These are phyloP conservation scores for Fusarium bulbicola DNA, from an alignment of 2,329 filamentous ascomycete genomes.

Conservation along the genomic window DNA sequence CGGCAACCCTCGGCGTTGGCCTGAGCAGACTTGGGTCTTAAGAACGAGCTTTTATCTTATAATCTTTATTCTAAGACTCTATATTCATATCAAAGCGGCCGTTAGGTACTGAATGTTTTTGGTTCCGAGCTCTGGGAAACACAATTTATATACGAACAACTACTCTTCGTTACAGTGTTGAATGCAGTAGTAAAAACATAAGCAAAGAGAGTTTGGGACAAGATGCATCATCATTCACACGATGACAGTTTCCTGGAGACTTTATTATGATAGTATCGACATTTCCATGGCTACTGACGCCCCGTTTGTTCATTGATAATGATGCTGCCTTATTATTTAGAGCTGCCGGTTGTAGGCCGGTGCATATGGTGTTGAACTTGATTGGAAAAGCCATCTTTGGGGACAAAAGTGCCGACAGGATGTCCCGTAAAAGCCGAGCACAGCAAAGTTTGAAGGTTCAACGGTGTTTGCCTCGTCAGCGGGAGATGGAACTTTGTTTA, in stretches of 20 bases:
- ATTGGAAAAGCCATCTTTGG: not conserved
- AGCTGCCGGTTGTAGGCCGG: not conserved
- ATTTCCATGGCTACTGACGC: not conserved
- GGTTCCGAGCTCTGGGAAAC: not conserved
- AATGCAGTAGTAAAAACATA: not conserved
- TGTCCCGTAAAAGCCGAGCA: not conserved
- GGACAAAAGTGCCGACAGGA: not conserved
- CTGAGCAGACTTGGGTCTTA: not conserved
- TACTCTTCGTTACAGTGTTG: not conserved
- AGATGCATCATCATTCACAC: not conserved
- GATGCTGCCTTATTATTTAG: not conserved
- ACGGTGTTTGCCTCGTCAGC: not conserved
- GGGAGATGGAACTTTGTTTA: not conserved
- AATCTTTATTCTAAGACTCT: not conserved
- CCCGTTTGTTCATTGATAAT: not conserved
- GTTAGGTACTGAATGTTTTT: not conserved
- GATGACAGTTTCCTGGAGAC: not conserved
- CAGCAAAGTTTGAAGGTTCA: not conserved
- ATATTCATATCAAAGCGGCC: no score
- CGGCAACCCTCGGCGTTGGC: not conserved
- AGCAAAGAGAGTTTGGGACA: not conserved
- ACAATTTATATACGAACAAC: not conserved
- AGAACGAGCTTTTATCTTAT: not conserved
- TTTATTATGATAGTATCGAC: not conserved
- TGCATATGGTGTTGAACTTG: not conserved